Evolutionary conservation across 371 early-diverging fungal genomes (phyloP).

Genomic region (Zopfochytrium polystomum): DNA sequence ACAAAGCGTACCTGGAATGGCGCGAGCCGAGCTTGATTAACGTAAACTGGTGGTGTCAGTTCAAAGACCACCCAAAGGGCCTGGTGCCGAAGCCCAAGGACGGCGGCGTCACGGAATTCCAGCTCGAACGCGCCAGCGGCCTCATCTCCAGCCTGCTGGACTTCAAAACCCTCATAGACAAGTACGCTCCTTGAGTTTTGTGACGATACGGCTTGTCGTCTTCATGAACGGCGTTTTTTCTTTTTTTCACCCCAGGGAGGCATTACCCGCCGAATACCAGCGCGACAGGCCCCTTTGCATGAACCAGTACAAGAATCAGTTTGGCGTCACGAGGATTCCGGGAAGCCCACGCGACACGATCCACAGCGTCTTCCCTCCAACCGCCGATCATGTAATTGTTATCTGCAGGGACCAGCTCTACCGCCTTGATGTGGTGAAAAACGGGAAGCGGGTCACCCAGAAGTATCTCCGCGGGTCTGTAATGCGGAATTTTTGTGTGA

Average conservation of each 20-base stretch:
- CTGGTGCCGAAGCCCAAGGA: constrained; percentile 38
- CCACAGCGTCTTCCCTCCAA: constrained; percentile 44
- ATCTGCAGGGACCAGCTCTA: constrained; percentile 76
- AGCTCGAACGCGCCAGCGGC: constrained; percentile 82
- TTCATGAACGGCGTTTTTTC: neutral
- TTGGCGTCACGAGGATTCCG: constrained; percentile 80
- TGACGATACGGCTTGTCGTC: neutral
- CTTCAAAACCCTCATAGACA: constrained; percentile 68
- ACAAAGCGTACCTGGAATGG: constrained; percentile 85
- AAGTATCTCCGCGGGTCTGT: too few species aligned
- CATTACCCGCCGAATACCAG: constrained; percentile 37
- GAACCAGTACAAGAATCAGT: constrained; percentile 71
- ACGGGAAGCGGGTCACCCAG: constrained; percentile 50
- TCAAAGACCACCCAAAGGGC: constrained; percentile 54
- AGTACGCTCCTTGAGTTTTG: constrained; percentile 31
- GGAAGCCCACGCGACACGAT: constrained; percentile 44
- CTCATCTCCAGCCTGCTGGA: constrained; percentile 67
- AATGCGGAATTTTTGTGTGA: too few species aligned
- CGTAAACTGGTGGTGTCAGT: constrained; percentile 71
- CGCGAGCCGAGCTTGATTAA: constrained; percentile 80
- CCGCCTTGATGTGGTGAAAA: constrained; percentile 49
- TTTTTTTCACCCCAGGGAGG: constrained; percentile 21
- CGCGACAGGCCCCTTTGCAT: constrained; percentile 40
- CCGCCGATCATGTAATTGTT: constrained; percentile 67
- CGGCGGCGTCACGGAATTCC: constrained; percentile 69